Evolutionary conservation across 768 basidiomycete species (phyloP).

Genomic region (Hypsizygus marmoreus): DNA sequence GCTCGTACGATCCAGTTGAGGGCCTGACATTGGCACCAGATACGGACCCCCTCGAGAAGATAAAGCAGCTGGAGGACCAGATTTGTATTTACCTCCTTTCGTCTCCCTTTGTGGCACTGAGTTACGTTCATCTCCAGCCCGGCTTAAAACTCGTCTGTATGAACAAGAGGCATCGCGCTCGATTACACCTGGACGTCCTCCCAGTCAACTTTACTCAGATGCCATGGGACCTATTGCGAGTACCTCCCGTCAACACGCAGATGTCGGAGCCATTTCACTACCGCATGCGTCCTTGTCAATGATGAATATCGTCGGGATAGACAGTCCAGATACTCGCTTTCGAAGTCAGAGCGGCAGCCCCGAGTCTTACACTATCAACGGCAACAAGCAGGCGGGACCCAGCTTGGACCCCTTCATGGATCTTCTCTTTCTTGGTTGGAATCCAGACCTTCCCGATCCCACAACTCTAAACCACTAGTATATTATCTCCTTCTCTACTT

Average conservation of each 20-base stretch:
- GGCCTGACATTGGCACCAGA: slow-evolving; percentile 77
- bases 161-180: slow-evolving; percentile 49
- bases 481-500: slow-evolving; percentile 27
- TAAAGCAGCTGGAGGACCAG: slow-evolving; percentile 75
- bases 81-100: slow-evolving; percentile 48
- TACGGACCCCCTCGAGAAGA: slow-evolving; percentile 77
- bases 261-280: slow-evolving; percentile 41
- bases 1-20: slow-evolving; percentile 85
- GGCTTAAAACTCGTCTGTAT: slow-evolving; percentile 62
- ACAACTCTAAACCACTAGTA: slow-evolving; percentile 75
- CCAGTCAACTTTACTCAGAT: slow-evolving; percentile 16
- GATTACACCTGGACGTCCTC: slow-evolving; percentile 36
- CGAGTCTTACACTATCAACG: slow-evolving; percentile 39
- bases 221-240: slow-evolving; percentile 17
- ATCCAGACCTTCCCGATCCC: slow-evolving; percentile 82
- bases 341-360: slow-evolving; percentile 54
- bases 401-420: slow-evolving; percentile 60
- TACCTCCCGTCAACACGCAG: slow-evolving; percentile 22
- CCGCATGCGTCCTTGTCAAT: slow-evolving; percentile 47
- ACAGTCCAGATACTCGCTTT: slow-evolving; percentile 37
- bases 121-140: slow-evolving; percentile 41
- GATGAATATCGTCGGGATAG: slow-evolving; percentile 40
- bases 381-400: slow-evolving; percentile 29
- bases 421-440: slow-evolving; percentile 78
- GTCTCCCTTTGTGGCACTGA: neutral